Percentiles rank a stretch among this genome's conserved stretches.
Evolutionary conservation across 2,329 filamentous ascomycete species (phyloP).

Genomic region (Zymoseptoria ardabiliae): DNA sequence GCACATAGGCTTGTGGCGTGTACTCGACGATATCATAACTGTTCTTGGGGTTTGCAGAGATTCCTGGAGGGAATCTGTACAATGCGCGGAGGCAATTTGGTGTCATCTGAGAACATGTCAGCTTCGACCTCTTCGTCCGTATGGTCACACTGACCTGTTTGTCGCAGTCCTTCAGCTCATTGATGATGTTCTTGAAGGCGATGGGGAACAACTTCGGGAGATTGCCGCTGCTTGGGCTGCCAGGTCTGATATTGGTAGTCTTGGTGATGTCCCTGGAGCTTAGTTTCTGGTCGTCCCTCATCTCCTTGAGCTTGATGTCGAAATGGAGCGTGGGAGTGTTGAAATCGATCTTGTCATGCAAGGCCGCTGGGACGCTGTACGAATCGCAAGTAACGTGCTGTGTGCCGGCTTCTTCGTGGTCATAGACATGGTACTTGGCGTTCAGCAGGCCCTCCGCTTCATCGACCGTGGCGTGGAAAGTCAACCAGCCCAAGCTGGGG

Average conservation of each 20-base stretch:
- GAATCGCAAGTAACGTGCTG: constrained; percentile 34
- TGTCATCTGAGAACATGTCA: constrained; percentile 36
- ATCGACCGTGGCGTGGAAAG: constrained; percentile 47
- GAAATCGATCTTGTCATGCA: constrained; percentile 30
- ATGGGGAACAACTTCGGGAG: constrained; percentile 9
- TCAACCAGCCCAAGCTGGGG: constrained; percentile 48
- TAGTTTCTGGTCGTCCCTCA: constrained; percentile 2
- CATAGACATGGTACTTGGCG: constrained; percentile 47
- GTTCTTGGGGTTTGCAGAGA: constrained; percentile 39
- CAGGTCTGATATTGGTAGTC: constrained; percentile 5
- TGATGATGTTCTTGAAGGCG: constrained; percentile 17
- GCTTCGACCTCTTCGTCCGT: neutral
- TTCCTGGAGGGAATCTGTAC: constrained; percentile 30
- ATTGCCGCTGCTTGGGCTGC: constrained; percentile 3
- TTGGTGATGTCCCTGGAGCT: constrained; percentile 17
- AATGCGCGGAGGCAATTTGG: constrained; percentile 43
- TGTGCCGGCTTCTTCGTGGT: constrained; percentile 32
- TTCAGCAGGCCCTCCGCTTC: constrained; percentile 49
- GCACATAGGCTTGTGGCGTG: constrained; percentile 44
- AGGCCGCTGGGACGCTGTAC: constrained; percentile 29
- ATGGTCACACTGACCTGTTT: constrained; percentile 24
- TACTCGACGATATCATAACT: constrained; percentile 49
- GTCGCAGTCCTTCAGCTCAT: constrained; percentile 41
- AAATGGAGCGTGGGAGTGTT: constrained; percentile 37
- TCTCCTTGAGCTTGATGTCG: constrained; percentile 29